Conservation (phyloP, 352 stramenopile species). For the Globisporangium okanoganense region DNA sequence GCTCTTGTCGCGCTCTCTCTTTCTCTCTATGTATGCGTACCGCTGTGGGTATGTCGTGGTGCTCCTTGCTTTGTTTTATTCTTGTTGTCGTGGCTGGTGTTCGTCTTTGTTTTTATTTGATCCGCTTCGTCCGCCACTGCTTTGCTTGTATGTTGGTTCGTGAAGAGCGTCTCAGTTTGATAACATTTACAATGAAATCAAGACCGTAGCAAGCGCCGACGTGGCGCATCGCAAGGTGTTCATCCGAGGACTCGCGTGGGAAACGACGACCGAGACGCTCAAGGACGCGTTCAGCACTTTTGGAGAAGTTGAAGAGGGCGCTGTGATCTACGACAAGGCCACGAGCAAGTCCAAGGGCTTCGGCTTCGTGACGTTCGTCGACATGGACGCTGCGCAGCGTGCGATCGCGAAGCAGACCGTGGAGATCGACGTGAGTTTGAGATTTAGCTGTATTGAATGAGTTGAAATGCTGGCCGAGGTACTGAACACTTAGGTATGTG, state of each 20-base stretch:
- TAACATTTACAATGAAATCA: constrained; percentile 55
- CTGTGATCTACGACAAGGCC: constrained; percentile 59
- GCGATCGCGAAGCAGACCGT: constrained; percentile 44
- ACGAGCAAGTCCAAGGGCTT: constrained; percentile 60
- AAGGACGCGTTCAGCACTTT: constrained; percentile 47
- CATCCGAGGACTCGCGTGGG: constrained; percentile 56
- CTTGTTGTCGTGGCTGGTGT: not conserved
- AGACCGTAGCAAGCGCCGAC: constrained; percentile 44
- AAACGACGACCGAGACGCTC: constrained; percentile 48
- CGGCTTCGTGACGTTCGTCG: constrained; percentile 64
- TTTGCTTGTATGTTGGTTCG: constrained; percentile 4
- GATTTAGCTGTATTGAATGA: not conserved
- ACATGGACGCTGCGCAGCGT: constrained; percentile 54
- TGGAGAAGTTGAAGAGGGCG: constrained; percentile 52
- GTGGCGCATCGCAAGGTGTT: constrained; percentile 70
- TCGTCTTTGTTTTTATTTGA: not conserved
- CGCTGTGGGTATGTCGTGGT: not conserved
- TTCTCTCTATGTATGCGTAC: constrained; percentile 7
- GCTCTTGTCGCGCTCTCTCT: constrained; percentile 1
- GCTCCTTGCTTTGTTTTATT: not conserved
- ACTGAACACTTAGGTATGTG: not conserved
- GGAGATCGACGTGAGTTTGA: constrained; percentile 50
- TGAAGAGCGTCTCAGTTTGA: constrained; percentile 58
- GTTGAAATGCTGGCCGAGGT: not conserved
- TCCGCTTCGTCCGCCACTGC: not conserved